A percentile compares a stretch with the other conserved stretches of the same genome.
Evolutionary conservation across 1,284 basidiomycete species (phyloP).

Genomic region (Anthracocystis panici-leucophaei): DNA sequence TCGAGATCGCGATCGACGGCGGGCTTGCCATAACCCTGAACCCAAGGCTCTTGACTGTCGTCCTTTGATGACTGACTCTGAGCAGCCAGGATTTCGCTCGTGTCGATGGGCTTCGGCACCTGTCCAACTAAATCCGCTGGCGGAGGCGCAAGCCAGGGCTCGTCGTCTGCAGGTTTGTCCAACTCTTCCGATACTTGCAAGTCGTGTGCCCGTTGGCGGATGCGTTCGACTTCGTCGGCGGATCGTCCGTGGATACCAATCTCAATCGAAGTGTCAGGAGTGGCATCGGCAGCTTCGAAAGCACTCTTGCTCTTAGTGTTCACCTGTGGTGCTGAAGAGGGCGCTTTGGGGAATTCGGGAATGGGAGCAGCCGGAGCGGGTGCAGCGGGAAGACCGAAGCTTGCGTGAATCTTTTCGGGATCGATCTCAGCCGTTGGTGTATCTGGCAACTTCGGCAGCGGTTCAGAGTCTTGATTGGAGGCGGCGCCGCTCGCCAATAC

Average conservation of each 20-base stretch:
- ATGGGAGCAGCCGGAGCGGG: slow-evolving; percentile 17
- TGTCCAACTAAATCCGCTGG: slow-evolving; percentile 31
- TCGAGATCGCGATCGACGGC: slow-evolving; percentile 30
- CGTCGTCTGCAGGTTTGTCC: slow-evolving; percentile 12
- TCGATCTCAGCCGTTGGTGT: slow-evolving; percentile 49
- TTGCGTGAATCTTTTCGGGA: slow-evolving; percentile 32
- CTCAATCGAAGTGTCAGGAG: slow-evolving; percentile 52
- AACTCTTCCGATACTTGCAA: slow-evolving; percentile 34
- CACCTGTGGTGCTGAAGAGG: slow-evolving; percentile 36
- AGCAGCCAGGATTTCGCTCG: slow-evolving; percentile 37
- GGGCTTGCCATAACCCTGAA: slow-evolving; percentile 41
- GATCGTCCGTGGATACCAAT: slow-evolving; percentile 55
- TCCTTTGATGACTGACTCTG: slow-evolving; percentile 13
- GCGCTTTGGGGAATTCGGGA: slow-evolving; percentile 52
- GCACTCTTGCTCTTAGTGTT: slow-evolving; percentile 23
- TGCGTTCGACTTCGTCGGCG: slow-evolving; percentile 45
- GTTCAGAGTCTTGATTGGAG: slow-evolving; percentile 10
- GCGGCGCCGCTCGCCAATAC: slow-evolving; percentile 5
- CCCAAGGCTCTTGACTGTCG: slow-evolving; percentile 39
- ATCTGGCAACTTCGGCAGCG: slow-evolving; percentile 42
- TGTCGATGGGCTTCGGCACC: slow-evolving; percentile 40
- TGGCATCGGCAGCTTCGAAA: slow-evolving; percentile 22
- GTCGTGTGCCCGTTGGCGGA: slow-evolving; percentile 38
- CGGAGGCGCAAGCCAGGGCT: slow-evolving; percentile 39
- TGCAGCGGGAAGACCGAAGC: slow-evolving; percentile 14